These are phyloP conservation scores for Plasmodium gaboni DNA, from an alignment of 169 alveolate species.

Conservation along the genomic window DNA sequence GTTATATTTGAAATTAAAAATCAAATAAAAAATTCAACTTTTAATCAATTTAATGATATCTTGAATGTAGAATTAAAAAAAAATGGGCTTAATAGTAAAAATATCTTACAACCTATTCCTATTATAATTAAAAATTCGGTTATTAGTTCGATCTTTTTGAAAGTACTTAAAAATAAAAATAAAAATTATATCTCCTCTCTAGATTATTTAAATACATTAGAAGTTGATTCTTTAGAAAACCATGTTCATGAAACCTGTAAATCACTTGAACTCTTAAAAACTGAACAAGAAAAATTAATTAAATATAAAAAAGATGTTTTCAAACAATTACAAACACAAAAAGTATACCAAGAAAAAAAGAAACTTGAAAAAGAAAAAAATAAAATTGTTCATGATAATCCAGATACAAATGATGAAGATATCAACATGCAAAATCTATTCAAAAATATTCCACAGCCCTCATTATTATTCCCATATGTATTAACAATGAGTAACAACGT, in stretches of 20 bases:
- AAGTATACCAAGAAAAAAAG: slow-evolving; percentile 62
- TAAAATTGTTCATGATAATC: slow-evolving; percentile 61
- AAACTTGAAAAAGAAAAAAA: slow-evolving; percentile 69
- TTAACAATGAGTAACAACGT: slow-evolving; percentile 69
- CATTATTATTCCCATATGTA: slow-evolving; percentile 60
- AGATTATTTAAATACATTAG: slow-evolving; percentile 51
- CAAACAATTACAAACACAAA: slow-evolving; percentile 71
- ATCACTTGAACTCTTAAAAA: slow-evolving; percentile 42
- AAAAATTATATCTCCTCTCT: slow-evolving; percentile 37
- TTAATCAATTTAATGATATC: slow-evolving; percentile 67
- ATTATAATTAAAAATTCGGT: slow-evolving; percentile 53
- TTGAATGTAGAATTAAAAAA: slow-evolving; percentile 61
- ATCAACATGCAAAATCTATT: slow-evolving; percentile 47
- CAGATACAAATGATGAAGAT: slow-evolving; percentile 68
- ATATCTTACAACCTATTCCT: slow-evolving; percentile 55
- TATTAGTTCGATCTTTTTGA: slow-evolving; percentile 53
- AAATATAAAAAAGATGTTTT: slow-evolving; percentile 73
- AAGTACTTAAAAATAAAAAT: slow-evolving; percentile 65
- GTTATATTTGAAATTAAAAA: slow-evolving; percentile 61
- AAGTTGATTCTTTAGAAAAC: slow-evolving; percentile 40
- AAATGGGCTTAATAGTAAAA: slow-evolving; percentile 52
- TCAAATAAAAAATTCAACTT: slow-evolving; percentile 62
- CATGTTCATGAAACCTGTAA: slow-evolving; percentile 57
- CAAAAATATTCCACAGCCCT: slow-evolving; percentile 67
- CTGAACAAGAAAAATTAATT: slow-evolving; percentile 68